These are phyloP conservation scores for Quercus cerris DNA, from an alignment of 306 rosid species.

Conservation along the genomic window DNA sequence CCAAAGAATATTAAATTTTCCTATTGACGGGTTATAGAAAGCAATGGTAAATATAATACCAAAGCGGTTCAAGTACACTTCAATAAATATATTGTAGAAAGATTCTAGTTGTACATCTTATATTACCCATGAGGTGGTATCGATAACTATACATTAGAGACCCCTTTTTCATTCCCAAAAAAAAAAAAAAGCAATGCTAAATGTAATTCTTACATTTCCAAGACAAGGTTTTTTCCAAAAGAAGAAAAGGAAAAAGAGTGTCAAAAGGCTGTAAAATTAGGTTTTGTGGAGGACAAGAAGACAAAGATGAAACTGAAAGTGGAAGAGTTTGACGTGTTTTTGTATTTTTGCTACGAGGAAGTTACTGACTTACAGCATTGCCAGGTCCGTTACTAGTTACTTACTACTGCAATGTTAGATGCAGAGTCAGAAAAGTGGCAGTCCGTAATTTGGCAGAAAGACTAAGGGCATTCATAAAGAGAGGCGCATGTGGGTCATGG, in stretches of 20 bases:
- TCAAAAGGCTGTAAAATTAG: neutral
- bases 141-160: too few relatives aligned
- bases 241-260: neutral
- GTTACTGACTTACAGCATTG: constrained; percentile 1
- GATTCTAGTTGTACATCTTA: too few relatives aligned
- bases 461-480: neutral
- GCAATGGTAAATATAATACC: too few relatives aligned
- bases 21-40: too few relatives aligned
- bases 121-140: too few relatives aligned
- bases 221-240: neutral
- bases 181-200: too few relatives aligned
- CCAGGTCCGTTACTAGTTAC: neutral
- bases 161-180: too few relatives aligned
- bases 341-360: neutral
- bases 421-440: neutral
- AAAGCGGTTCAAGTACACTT: too few relatives aligned
- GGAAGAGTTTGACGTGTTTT: neutral
- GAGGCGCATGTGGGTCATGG: constrained; percentile 27
- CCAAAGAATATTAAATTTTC: too few relatives aligned
- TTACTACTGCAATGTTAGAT: too few relatives aligned
- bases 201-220: too few relatives aligned
- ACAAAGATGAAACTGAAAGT: neutral
- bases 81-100: too few relatives aligned
- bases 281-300: neutral
- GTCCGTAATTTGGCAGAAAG: neutral